Percentiles rank a stretch among this genome's conserved stretches.
Conservation (phyloP, 2,329 filamentous ascomycete species). For the Penicillium decumbens region DNA sequence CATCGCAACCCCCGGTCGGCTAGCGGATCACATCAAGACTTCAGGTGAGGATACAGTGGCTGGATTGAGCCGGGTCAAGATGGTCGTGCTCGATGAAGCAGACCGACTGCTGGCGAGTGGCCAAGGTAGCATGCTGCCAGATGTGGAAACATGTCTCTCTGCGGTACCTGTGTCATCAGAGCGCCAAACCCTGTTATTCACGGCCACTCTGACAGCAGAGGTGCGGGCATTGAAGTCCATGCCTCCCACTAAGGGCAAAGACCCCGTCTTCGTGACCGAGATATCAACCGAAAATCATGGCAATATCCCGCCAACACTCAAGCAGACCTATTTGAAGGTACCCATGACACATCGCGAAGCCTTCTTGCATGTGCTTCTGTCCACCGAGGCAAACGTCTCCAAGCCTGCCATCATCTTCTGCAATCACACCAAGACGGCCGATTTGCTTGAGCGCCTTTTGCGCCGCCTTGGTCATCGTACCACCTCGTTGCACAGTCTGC, state of each 20-base stretch:
- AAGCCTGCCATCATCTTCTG: slow-evolving; percentile 89
- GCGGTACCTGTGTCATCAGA: slow-evolving; percentile 70
- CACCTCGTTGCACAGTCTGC: slow-evolving; percentile 81
- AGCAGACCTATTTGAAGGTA: slow-evolving; percentile 80
- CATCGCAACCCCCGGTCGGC: slow-evolving; percentile 85
- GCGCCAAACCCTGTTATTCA: slow-evolving; percentile 93
- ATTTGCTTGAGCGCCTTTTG: slow-evolving; percentile 81
- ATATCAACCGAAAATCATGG: slow-evolving; percentile 66
- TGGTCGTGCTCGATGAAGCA: slow-evolving; percentile 92
- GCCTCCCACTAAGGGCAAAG: slow-evolving; percentile 63
- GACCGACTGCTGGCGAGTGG: slow-evolving; percentile 75
- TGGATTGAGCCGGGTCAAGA: slow-evolving; percentile 71
- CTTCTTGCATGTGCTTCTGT: slow-evolving; percentile 84
- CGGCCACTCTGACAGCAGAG: slow-evolving; percentile 89
- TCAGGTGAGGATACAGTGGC: slow-evolving; percentile 88
- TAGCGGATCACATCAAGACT: slow-evolving; percentile 88
- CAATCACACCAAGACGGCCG: slow-evolving; percentile 84
- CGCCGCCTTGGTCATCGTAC: slow-evolving; percentile 83
- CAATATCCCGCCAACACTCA: slow-evolving; percentile 71
- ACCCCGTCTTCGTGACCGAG: slow-evolving; percentile 82
- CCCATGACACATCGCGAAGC: slow-evolving; percentile 91
- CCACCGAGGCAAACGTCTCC: slow-evolving; percentile 67
- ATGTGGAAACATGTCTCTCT: slow-evolving; percentile 81
- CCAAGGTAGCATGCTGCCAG: slow-evolving; percentile 85
- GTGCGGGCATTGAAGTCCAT: slow-evolving; percentile 79